Percentiles rank a stretch among this genome's conserved stretches.
Conservation (phyloP, 2,329 filamentous ascomycete genomes). For the Talaromyces piceae region DNA sequence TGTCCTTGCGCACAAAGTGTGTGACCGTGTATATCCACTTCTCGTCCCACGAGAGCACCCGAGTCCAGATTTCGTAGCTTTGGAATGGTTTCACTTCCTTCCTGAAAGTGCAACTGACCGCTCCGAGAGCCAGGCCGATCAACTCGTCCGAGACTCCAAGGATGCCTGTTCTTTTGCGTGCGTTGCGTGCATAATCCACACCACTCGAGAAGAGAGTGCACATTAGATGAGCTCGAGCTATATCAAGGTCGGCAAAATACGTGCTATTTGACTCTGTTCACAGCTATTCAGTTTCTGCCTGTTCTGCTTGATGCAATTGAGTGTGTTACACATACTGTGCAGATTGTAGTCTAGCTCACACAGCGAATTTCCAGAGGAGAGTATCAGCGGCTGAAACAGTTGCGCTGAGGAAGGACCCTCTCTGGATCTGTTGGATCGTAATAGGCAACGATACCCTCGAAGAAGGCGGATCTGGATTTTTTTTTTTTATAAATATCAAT, state of each 20-base stretch:
- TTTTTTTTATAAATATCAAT: not conserved
- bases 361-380: constrained; percentile 11
- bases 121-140: constrained; percentile 15
- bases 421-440: constrained; percentile 12
- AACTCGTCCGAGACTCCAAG: constrained; percentile 10
- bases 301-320: not conserved
- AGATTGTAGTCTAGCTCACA: constrained; percentile 15
- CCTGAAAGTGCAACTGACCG: constrained; percentile 16
- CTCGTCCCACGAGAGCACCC: constrained; percentile 22
- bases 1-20: constrained; percentile 19
- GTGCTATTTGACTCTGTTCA: constrained; percentile 43
- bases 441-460: constrained; percentile 11
- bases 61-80: constrained; percentile 19
- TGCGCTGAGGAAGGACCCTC: constrained; percentile 8
- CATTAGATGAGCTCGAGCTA: constrained; percentile 44
- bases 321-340: constrained; percentile 11
- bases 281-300: not conserved
- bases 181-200: constrained; percentile 13
- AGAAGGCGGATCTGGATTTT: constrained; percentile 11
- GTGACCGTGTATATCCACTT: constrained; percentile 27
- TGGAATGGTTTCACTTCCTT: constrained; percentile 19
- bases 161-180: constrained; percentile 8
- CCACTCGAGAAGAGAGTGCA: constrained; percentile 18
- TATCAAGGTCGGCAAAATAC: constrained; percentile 51
- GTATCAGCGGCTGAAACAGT: constrained; percentile 13